Evolutionary conservation across 345 rosid genomes (phyloP), one percentile per base, ranked within the genome.

Genomic region (Aquilaria malaccensis): DNA sequence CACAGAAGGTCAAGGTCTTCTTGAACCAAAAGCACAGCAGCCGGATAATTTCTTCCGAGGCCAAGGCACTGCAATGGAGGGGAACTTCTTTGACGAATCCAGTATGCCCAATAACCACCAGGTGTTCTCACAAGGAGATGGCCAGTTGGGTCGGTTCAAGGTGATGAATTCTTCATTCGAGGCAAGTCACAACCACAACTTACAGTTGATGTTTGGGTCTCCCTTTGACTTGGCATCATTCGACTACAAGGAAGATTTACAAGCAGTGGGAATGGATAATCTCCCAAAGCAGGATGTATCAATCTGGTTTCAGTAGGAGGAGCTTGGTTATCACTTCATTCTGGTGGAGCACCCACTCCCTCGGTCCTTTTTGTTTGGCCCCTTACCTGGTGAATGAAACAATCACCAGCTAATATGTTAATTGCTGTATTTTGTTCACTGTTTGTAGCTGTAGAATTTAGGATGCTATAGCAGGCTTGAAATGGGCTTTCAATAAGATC

Each of bases 131-230:
- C 30, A 74, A 0, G 7, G 55, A 0, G 81, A 72, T 15, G 57
- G 54, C 37, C 72, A 61, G 30, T 72, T 67, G 12, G 79, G 69
- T 58, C 83, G 72, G 47, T 54, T 64, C 71, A 78, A 71, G 70
- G 55, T 73, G 43, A 70, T 76, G 6, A 75, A 76, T 68, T 59
- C 83, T 13, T 67, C 75, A 1, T 76, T 71, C 12, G 67, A 73
- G 14, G 30, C 68, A 61, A 67, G 61, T 53, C 33, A 51, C 14
- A 32, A 13, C 13, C 67, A 63, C 11, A 57, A 43, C 13, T 15
- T 60, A 0, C 73, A 70, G 64, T 60, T 66, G 55, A 66, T 65
- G 43, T 73, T 72, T 49, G 67, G 65, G 55, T 71, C 85, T 55
- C 77, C 80, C 1, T 76, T 78, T 72, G 65, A 64, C 69, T n/a